These are phyloP conservation scores for Phytophthora multivora DNA, from an alignment of 352 stramenopile species.

Conservation along the genomic window DNA sequence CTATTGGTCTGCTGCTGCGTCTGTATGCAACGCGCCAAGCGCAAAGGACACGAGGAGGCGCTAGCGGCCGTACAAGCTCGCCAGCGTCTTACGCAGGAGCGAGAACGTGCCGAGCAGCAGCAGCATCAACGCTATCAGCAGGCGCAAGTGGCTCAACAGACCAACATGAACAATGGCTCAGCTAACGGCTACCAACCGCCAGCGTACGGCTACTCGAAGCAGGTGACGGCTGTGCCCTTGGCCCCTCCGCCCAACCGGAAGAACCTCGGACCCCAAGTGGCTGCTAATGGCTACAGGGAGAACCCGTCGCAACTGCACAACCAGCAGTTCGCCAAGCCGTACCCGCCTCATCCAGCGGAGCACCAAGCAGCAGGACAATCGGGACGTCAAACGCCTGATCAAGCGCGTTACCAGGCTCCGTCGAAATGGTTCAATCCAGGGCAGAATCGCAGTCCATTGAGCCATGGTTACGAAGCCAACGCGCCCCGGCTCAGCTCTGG, in stretches of 20 bases:
- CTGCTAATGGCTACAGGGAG: slow-evolving; percentile 44
- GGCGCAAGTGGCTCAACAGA: slow-evolving; percentile 46
- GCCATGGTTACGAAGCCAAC: slow-evolving; percentile 27
- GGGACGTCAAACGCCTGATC: background rate
- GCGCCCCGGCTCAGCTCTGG: slow-evolving; percentile 25
- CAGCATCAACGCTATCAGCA: slow-evolving; percentile 57
- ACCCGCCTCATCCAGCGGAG: slow-evolving; percentile 30
- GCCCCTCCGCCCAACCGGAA: slow-evolving; percentile 30
- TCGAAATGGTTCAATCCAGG: slow-evolving; percentile 28
- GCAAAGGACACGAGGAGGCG: slow-evolving; percentile 74
- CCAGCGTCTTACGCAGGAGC: slow-evolving; percentile 55
- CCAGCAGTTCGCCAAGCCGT: slow-evolving; percentile 36
- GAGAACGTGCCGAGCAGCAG: slow-evolving; percentile 35
- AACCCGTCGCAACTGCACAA: slow-evolving; percentile 29
- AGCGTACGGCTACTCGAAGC: slow-evolving; percentile 41
- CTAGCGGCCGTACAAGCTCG: slow-evolving; percentile 59
- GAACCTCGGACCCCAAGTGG: slow-evolving; percentile 44
- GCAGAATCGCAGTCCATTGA: slow-evolving; percentile 12
- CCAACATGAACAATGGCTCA: slow-evolving; percentile 30
- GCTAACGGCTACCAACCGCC: slow-evolving; percentile 36
- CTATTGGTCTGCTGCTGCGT: slow-evolving; percentile 76
- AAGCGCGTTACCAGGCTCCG: slow-evolving; percentile 25
- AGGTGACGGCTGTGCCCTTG: slow-evolving; percentile 26
- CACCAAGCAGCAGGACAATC: slow-evolving; percentile 21
- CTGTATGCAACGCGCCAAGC: slow-evolving; percentile 79